Evolutionary conservation across 805 yeast species (phyloP).

Genomic region (Brettanomyces anomalus): DNA sequence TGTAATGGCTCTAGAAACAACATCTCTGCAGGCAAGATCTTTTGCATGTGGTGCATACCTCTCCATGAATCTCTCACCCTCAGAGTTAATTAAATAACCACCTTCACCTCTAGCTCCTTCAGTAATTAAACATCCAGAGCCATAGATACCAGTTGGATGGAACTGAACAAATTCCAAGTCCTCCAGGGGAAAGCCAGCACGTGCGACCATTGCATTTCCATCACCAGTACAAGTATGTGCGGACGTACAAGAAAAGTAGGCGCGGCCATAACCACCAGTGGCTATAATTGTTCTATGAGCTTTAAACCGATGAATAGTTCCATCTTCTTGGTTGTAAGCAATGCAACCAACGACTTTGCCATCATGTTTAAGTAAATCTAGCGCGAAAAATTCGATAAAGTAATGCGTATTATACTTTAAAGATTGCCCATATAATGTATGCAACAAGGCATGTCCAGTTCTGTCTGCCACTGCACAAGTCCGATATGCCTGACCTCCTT

Average conservation of each 20-base stretch:
- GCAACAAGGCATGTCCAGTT: constrained; percentile 96
- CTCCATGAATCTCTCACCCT: constrained; percentile 99
- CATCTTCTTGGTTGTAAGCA: constrained; percentile 98
- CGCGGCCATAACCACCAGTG: constrained; percentile 98
- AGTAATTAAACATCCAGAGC: constrained; percentile 97
- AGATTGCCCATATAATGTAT: constrained; percentile 93
- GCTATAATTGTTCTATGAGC: constrained; percentile 95
- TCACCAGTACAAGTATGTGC: constrained; percentile 99
- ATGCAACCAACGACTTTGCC: constrained; percentile 96
- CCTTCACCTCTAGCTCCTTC: constrained; percentile 99
- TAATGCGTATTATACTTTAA: constrained; percentile 95
- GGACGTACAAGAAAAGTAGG: constrained; percentile 97
- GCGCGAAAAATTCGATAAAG: constrained; percentile 94
- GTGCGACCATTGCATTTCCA: constrained; percentile 95
- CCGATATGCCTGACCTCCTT: constrained; percentile 99
- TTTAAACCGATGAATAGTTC: constrained; percentile 95
- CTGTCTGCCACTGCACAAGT: constrained; percentile 99
- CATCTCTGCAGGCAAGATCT: constrained; percentile 97
- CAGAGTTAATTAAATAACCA: constrained; percentile 90
- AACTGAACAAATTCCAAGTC: constrained; percentile 97
- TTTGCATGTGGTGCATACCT: constrained; percentile 98
- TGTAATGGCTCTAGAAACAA: constrained; percentile 95
- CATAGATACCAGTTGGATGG: constrained; percentile 99
- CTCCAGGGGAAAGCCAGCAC: constrained; percentile 97
- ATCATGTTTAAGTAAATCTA: constrained; percentile 88